Conservation (phyloP, 2,329 filamentous ascomycete species). For the Nigrospora osmanthi region DNA sequence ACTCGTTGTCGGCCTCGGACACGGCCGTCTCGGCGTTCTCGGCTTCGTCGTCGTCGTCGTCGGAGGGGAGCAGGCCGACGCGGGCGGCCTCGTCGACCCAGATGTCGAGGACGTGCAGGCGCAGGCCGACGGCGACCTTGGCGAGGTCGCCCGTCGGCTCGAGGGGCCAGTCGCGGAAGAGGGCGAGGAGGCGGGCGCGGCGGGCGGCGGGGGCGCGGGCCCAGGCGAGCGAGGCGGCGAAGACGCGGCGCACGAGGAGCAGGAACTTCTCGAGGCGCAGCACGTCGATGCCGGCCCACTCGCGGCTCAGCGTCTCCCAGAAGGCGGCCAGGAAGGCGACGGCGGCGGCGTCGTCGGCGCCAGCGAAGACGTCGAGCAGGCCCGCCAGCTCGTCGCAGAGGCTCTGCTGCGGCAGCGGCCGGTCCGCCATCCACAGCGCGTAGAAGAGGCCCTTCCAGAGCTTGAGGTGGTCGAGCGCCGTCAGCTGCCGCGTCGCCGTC, state of each 20-base stretch:
- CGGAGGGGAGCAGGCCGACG: constrained; percentile 41
- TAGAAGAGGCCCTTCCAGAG: constrained; percentile 95
- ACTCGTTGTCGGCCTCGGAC: constrained; percentile 23
- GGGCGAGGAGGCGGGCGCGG: constrained; percentile 24
- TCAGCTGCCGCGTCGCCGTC: constrained; percentile 42
- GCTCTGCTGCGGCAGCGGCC: constrained; percentile 76
- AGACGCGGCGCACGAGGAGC: constrained; percentile 69
- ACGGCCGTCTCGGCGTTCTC: constrained; percentile 9
- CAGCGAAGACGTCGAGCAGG: constrained; percentile 54
- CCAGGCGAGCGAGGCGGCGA: constrained; percentile 60
- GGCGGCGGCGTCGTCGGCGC: constrained; percentile 23
- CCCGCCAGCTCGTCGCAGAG: constrained; percentile 71
- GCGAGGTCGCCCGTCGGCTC: constrained; percentile 30
- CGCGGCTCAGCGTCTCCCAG: constrained; percentile 61
- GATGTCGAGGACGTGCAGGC: constrained; percentile 82
- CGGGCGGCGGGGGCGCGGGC: constrained; percentile 17
- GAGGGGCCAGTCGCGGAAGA: constrained; percentile 37
- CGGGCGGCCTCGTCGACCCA: constrained; percentile 87
- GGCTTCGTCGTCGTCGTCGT: constrained; percentile 26
- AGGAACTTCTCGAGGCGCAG: constrained; percentile 90
- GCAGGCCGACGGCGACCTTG: constrained; percentile 72
- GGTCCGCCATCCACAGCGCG: constrained; percentile 89
- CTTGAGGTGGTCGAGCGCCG: constrained; percentile 68
- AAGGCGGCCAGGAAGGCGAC: constrained; percentile 53
- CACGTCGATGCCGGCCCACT: constrained; percentile 66